Base-by-base conservation (phyloP, 2,329 filamentous ascomycete genomes). In the Cryphonectria carpinicola region DNA sequence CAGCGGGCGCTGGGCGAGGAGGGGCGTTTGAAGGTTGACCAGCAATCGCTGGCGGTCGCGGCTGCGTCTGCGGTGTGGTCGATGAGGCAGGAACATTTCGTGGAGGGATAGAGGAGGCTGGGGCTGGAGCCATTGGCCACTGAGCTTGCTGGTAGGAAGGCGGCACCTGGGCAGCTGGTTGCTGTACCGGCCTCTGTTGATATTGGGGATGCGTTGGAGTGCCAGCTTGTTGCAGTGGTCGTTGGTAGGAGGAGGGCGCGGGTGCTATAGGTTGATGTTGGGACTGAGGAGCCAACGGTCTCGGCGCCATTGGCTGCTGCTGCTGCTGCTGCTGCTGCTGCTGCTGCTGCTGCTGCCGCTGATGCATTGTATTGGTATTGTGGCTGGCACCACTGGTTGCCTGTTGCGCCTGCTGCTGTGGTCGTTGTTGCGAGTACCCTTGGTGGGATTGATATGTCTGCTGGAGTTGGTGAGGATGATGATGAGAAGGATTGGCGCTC, bases 391-490 rank as follows among this genome's bases (percentile, higher is more conserved):
- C 66, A 41, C 39, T 49, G 10, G 58, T 43, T 28, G 66, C 37
- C 46, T 70, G 71, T 49, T 70, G 68, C 32, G 46, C 25, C 10
- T 68, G 71, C 35, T 70, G 71, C 25, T 68, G 67, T n/a, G 65
- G 68, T 41, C 68, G 68, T 49, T 67, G 65, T 35, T 72, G 71
- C 62, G 70, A 65, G 22, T 67, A 46, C 1, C 25, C n/a, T 8
- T 65, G 52, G 14, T 69, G 67, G n/a, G 64, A 64, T 52, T 69
- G 66, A 43, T 74, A 71, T 22, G 68, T 58, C 66, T 75, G 75
- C 32, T 71, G 70, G 28, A 67, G 67, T 17, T 71, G 69, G 10
- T 67, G 65, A 17, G 68, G 71, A 43, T 71, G 67, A 22, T 69
- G 71, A 37, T 71, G 73, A 37, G 25, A 62, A 61, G 25, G 65